phyloP scores from a whole-genome alignment of 345 rosid genomes.

The Eucalyptus viminalis region DNA sequence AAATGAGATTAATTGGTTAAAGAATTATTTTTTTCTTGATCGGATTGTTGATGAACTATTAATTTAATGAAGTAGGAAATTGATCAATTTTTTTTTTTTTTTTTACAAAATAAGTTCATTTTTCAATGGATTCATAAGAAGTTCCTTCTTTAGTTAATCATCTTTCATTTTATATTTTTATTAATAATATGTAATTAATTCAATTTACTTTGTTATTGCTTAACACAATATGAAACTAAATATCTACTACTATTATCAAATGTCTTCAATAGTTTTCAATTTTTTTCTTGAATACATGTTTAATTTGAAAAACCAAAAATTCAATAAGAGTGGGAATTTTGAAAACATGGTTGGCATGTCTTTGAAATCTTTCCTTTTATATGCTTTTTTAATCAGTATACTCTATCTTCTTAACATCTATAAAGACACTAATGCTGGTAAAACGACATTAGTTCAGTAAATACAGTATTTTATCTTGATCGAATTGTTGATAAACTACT shows the following conservation, averaged over 20 bases:
- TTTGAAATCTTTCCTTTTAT: background rate
- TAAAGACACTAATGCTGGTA: background rate
- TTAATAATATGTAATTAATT: background rate
- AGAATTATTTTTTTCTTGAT: background rate
- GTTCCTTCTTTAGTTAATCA: background rate
- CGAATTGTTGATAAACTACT: background rate
- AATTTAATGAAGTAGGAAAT: background rate
- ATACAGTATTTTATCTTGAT: background rate
- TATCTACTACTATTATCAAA: background rate
- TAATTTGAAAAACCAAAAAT: background rate
- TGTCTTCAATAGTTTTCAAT: background rate
- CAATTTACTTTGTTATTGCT: background rate
- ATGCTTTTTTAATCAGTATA: too few relatives aligned
- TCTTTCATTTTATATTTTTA: background rate
- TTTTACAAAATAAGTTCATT: background rate
- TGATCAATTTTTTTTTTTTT: background rate
- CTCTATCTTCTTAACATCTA: background rate
- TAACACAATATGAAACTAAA: background rate
- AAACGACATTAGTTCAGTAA: background rate
- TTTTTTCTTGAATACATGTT: background rate
- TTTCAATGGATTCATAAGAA: background rate
- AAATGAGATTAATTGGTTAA: background rate
- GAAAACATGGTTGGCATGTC: background rate
- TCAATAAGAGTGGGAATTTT: background rate
- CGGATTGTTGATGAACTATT: background rate